Conservation (phyloP, 257 asterid species). For the Verbena officinalis region DNA sequence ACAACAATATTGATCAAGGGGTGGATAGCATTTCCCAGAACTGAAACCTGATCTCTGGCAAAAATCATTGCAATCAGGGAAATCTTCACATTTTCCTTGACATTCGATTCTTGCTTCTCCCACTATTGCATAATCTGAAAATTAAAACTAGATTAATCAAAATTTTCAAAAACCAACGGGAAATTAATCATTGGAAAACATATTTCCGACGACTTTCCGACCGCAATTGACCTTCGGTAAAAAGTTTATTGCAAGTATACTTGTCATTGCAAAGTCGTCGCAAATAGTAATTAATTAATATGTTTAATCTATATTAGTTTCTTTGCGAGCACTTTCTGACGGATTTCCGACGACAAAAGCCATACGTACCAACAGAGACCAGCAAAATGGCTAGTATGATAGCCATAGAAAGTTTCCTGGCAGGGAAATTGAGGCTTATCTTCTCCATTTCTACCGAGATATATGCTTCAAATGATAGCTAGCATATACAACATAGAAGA, state of each 20-base stretch:
- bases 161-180: too few species aligned
- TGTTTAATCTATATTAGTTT: too few species aligned
- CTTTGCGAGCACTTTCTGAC: too few species aligned
- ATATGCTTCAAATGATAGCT: neutral
- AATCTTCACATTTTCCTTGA: constrained; percentile 39
- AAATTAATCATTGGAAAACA: too few species aligned
- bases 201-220: too few species aligned
- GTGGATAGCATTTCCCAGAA: constrained; percentile 42
- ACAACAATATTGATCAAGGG: constrained; percentile 40
- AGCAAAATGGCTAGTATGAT: constrained; percentile 26
- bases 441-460: constrained; percentile 22
- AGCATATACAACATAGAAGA: neutral
- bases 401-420: constrained; percentile 11
- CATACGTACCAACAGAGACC: constrained; percentile 26
- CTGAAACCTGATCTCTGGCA: constrained; percentile 34
- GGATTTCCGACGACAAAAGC: too few species aligned
- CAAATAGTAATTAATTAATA: too few species aligned
- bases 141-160: neutral
- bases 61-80: constrained; percentile 33
- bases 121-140: constrained; percentile 24
- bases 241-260: too few species aligned
- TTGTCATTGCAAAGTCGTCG: too few species aligned
- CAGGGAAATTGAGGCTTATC: constrained; percentile 4
- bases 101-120: constrained; percentile 24
- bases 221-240: too few species aligned